phyloP scores from a whole-genome alignment of 768 basidiomycete species.

The Cubamyces lactineus region DNA sequence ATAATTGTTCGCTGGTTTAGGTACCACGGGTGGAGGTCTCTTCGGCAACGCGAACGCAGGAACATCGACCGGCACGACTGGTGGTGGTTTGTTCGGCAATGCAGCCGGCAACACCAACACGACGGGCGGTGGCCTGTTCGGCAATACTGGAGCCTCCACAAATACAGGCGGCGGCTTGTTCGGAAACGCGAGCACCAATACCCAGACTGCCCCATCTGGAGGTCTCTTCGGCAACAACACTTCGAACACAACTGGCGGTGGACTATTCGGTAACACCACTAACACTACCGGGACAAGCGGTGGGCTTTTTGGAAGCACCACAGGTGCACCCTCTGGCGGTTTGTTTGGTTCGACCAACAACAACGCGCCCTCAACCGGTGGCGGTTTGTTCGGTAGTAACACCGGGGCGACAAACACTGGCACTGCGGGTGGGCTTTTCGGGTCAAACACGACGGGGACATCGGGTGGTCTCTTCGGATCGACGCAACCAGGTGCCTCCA shows the following conservation, averaged over 20 bases:
- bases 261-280: constrained; percentile 30
- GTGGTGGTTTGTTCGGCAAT: constrained; percentile 34
- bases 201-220: constrained; percentile 19
- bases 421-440: constrained; percentile 11
- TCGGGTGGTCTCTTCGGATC: constrained; percentile 30
- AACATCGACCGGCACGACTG: constrained; percentile 17
- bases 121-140: constrained; percentile 28
- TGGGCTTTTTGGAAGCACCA: constrained; percentile 25
- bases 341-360: constrained; percentile 24
- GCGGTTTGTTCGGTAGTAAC: constrained; percentile 30
- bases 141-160: constrained; percentile 18
- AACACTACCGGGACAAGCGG: constrained; percentile 16
- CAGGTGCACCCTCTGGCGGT: constrained; percentile 11
- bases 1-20: background rate
- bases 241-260: constrained; percentile 15
- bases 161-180: constrained; percentile 28
- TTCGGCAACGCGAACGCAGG: constrained; percentile 27
- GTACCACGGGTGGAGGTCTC: constrained; percentile 25
- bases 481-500: constrained; percentile 3
- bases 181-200: constrained; percentile 12
- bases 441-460: constrained; percentile 14
- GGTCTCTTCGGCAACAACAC: constrained; percentile 34
- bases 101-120: constrained; percentile 12
- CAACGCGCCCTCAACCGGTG: constrained; percentile 14
- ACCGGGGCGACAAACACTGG: constrained; percentile 3